Base-by-base conservation (phyloP, 768 basidiomycete species). In the Calocera cornea region DNA sequence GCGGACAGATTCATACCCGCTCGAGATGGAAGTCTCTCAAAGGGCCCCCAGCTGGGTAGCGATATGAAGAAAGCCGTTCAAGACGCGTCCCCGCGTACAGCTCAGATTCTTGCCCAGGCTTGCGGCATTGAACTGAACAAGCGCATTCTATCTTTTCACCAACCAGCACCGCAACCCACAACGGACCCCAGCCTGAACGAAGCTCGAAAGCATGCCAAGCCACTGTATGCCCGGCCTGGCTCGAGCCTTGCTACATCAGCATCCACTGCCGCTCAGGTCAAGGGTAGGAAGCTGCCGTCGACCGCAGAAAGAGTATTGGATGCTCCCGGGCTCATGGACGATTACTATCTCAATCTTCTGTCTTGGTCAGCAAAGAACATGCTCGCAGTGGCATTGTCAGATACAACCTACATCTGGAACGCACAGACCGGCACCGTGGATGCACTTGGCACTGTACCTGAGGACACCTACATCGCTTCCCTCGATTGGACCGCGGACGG, bases 341-440 rank as follows among this genome's bases (percentile, higher is more conserved):
- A 99, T 76, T 99, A 95, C 76, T 99, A 99, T 74, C 85, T 99
- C 73, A 99, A 98, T 76, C 81, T 99, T 65, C 76, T 97, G 65
- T 83, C 87, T 19, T 99, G 97, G 97, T 89, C 89, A 38, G 83
- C 82, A 44, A 84, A 84, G 71, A 97, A 98, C 76, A 79, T 87
- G 31, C 86, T 99, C 12, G 94, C 90, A 1, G 95, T 99, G 66
- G 95, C 90, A 0, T 83, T 99, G 12, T 90, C 87, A 50, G 86
- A 89, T 47, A 83, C 83, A 63, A 93, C 90, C 1, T 99, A 95
- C 77, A 85, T 97, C 67, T 99, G 95, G 95, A 88, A 85, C 70
- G 95, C 95, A 1, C 91, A 94, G 72, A 87, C 88, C 0, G 95
- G 95, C 10, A 76, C 83, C 12, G 95, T 97, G n/a, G 82, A 80